Percentiles rank a stretch among this genome's conserved stretches.
Evolutionary conservation across 306 rosid species (phyloP).

Genomic region (Prunus armeniaca): DNA sequence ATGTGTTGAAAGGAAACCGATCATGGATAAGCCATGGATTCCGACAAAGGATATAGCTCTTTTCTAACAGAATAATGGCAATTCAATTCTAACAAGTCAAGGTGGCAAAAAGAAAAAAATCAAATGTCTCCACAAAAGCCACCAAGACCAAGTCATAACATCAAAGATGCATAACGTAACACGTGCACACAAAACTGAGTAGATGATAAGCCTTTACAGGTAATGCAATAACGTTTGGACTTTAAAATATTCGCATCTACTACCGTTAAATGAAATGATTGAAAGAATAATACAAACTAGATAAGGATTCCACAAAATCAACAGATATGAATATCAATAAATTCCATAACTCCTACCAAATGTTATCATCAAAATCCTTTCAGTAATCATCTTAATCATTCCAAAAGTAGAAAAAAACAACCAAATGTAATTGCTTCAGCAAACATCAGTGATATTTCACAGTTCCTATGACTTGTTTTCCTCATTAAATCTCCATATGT

Average conservation of each 20-base stretch:
- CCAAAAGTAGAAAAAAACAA: neutral
- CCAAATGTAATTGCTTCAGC: neutral
- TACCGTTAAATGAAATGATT: neutral
- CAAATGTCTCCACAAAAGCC: neutral
- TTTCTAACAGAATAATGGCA: neutral
- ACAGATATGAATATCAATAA: neutral
- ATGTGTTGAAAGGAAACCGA: neutral
- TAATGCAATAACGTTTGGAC: neutral
- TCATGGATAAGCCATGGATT: neutral
- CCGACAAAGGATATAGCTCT: neutral
- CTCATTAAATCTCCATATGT: neutral
- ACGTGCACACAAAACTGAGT: neutral
- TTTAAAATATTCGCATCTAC: neutral
- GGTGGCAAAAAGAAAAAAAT: slow-evolving; percentile 4
- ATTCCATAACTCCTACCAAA: neutral
- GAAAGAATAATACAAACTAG: neutral
- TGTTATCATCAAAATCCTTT: neutral
- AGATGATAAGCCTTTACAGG: neutral
- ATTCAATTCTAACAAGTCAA: neutral
- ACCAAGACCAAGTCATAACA: slow-evolving; percentile 5
- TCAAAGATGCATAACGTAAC: neutral
- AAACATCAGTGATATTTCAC: neutral
- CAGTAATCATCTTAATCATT: neutral
- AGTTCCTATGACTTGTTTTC: neutral
- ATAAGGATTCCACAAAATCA: slow-evolving; percentile 2